These are phyloP conservation scores for Dipteronia sinensis DNA, from an alignment of 345 rosid species.

Conservation along the genomic window DNA sequence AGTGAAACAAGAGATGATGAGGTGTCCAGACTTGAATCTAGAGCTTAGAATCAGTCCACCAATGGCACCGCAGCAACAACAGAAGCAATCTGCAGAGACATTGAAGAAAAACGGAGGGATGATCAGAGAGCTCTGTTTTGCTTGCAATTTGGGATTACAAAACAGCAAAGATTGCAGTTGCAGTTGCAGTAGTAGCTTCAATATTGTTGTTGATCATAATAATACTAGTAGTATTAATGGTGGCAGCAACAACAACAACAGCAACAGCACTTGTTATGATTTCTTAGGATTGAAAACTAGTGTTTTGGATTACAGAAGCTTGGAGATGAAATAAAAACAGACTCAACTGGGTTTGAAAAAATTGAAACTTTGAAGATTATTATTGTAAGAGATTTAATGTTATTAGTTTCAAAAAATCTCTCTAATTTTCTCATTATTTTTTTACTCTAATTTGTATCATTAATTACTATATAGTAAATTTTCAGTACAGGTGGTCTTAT, in stretches of 20 bases:
- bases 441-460: conserved; percentile 25
- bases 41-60: conserved; percentile 87
- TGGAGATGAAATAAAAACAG: conserved; percentile 56
- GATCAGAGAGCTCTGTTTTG: conserved; percentile 33
- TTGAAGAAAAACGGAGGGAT: no score
- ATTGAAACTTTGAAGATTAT: background rate
- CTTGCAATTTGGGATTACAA: conserved; percentile 56
- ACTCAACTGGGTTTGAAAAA: background rate
- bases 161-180: conserved; percentile 65
- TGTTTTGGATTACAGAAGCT: conserved; percentile 61
- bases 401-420: conserved; percentile 25
- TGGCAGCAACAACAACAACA: conserved; percentile 29
- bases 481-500: conserved; percentile 9
- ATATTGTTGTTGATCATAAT: background rate
- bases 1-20: conserved; percentile 33
- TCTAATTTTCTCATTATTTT: background rate
- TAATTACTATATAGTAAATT: background rate
- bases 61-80: conserved; percentile 41
- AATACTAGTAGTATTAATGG: conserved; percentile 13
- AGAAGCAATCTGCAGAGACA: conserved; percentile 25
- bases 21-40: conserved; percentile 76
- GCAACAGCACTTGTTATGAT: conserved; percentile 51
- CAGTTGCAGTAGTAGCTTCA: conserved; percentile 4
- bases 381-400: conserved; percentile 14
- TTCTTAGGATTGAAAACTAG: conserved; percentile 77